Percentiles rank a stretch among this genome's conserved stretches.
These are phyloP conservation scores for Tuber magnatum DNA, from an alignment of 495 filamentous ascomycete species.

Conservation along the genomic window DNA sequence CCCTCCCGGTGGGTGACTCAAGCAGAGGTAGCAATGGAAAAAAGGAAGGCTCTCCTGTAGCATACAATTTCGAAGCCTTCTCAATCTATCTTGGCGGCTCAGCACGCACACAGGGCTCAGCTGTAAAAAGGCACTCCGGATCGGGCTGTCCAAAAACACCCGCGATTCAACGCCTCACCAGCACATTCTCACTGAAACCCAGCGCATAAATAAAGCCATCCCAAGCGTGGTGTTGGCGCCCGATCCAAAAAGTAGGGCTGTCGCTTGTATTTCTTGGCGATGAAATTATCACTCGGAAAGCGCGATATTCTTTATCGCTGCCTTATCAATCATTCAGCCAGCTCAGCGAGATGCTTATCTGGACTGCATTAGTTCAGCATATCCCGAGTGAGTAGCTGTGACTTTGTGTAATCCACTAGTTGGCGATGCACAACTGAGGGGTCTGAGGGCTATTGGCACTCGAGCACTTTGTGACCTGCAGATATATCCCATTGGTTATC, in stretches of 20 bases:
- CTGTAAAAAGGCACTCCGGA: not conserved
- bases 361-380: not conserved
- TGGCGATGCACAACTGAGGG: not conserved
- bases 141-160: not conserved
- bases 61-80: not conserved
- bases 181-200: not conserved
- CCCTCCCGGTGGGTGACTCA: not conserved
- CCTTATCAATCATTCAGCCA: not conserved
- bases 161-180: not conserved
- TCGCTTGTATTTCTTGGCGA: not conserved
- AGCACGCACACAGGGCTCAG: not conserved
- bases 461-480: not conserved
- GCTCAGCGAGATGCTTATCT: not conserved
- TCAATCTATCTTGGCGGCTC: not conserved
- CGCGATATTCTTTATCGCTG: not conserved
- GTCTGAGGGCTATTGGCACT: not conserved
- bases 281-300: not conserved
- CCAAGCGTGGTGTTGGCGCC: slow-evolving; percentile 2
- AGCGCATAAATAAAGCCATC: not conserved
- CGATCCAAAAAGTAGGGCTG: not conserved
- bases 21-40: not conserved
- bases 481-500: not conserved
- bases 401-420: not conserved
- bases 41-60: not conserved
- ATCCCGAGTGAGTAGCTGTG: not conserved